Evolutionary conservation across 768 basidiomycete genomes (phyloP).

Genomic region (Pulveroboletus sp.): DNA sequence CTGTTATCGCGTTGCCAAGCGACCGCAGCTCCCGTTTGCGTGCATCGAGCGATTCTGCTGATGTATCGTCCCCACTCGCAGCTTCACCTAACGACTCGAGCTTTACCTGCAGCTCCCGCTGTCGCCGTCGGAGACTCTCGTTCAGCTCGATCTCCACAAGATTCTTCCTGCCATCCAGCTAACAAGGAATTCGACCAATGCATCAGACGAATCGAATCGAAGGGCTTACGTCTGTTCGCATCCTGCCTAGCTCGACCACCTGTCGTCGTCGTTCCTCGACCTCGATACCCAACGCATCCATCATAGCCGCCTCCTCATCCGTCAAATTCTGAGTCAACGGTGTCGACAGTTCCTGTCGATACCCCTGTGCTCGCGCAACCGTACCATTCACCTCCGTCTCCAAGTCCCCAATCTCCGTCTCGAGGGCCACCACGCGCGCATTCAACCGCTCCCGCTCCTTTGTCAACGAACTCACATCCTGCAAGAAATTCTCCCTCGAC

Average conservation of each 20-base stretch:
- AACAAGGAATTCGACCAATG: not conserved
- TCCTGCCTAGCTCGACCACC: slow-evolving; percentile 64
- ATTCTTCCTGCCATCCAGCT: slow-evolving; percentile 71
- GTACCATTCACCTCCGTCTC: slow-evolving; percentile 68
- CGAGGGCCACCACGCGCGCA: slow-evolving; percentile 58
- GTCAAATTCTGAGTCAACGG: slow-evolving; percentile 77
- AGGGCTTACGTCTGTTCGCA: slow-evolving; percentile 63
- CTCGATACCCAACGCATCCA: slow-evolving; percentile 69
- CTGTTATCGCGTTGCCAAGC: slow-evolving; percentile 64
- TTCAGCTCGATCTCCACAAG: slow-evolving; percentile 89
- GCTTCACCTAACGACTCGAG: slow-evolving; percentile 73
- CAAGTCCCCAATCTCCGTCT: slow-evolving; percentile 66
- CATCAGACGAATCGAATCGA: not conserved
- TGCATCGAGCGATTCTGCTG: slow-evolving; percentile 65
- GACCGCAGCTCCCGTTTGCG: slow-evolving; percentile 66
- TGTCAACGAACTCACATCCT: slow-evolving; percentile 56
- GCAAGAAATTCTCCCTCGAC: slow-evolving; percentile 61
- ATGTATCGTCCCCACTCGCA: slow-evolving; percentile 51
- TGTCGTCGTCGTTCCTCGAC: slow-evolving; percentile 72
- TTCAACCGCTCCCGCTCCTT: slow-evolving; percentile 70
- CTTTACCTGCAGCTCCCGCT: slow-evolving; percentile 73
- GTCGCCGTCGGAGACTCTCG: slow-evolving; percentile 78
- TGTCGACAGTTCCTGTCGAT: slow-evolving; percentile 65
- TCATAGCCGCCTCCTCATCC: slow-evolving; percentile 62
- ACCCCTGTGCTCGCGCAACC: slow-evolving; percentile 60